Percentiles rank a stretch among this genome's conserved stretches.
Conservation (phyloP, 768 basidiomycete species). For the Thelephora ganbajun region DNA sequence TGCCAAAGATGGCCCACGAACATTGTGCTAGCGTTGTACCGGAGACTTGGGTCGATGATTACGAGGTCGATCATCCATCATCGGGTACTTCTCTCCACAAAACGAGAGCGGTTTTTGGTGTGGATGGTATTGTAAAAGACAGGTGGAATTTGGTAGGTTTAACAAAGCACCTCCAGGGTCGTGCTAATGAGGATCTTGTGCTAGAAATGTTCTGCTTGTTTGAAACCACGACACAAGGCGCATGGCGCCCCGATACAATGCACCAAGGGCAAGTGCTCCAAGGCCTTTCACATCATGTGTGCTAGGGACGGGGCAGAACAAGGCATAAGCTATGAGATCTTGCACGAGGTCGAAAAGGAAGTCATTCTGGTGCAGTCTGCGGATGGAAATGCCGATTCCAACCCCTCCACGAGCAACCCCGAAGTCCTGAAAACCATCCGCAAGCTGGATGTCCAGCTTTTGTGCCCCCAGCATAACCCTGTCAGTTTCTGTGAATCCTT, state of each 20-base stretch:
- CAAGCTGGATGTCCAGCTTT: slow-evolving; percentile 60
- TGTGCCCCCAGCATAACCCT: slow-evolving; percentile 86
- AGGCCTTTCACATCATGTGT: slow-evolving; percentile 89
- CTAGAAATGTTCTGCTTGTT: slow-evolving; percentile 85
- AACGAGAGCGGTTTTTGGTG: slow-evolving; percentile 62
- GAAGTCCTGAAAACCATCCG: slow-evolving; percentile 50
- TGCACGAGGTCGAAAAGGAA: slow-evolving; percentile 71
- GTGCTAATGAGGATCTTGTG: not conserved
- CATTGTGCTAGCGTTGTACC: slow-evolving; percentile 72
- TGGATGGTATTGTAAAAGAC: slow-evolving; percentile 79
- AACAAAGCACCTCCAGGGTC: not conserved
- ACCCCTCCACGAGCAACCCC: slow-evolving; percentile 6
- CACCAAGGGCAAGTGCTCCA: slow-evolving; percentile 86
- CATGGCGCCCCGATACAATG: slow-evolving; percentile 87
- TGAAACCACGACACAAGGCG: slow-evolving; percentile 45
- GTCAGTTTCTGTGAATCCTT: slow-evolving; percentile 31
- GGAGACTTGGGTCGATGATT: slow-evolving; percentile 81
- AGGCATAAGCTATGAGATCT: slow-evolving; percentile 44
- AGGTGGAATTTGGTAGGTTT: slow-evolving; percentile 79
- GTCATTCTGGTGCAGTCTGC: slow-evolving; percentile 42
- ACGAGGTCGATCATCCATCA: slow-evolving; percentile 23
- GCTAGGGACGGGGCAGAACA: slow-evolving; percentile 43
- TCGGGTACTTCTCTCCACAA: slow-evolving; percentile 21
- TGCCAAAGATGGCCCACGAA: slow-evolving; percentile 49
- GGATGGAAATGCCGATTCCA: slow-evolving; percentile 17